Conservation (phyloP, 495 filamentous ascomycete genomes). For the Penicillium macrosclerotiorum region DNA sequence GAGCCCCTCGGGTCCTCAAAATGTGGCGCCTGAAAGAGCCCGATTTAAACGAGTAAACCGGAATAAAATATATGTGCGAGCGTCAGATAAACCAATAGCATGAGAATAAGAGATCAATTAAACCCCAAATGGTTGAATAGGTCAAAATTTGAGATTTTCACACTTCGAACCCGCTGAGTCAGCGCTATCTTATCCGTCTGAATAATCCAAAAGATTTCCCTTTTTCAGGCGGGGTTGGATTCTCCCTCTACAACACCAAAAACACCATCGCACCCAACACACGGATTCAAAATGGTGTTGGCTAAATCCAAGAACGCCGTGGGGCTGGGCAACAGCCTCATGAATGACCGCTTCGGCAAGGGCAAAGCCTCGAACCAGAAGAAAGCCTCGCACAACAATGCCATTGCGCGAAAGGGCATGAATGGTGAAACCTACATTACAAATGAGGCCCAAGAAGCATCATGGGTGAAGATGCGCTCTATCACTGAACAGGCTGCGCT, state of each 20-base stretch:
- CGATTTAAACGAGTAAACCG: too few relatives aligned
- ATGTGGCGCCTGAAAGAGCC: conserved; percentile 2
- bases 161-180: conserved; percentile 15
- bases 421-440: conserved; percentile 49
- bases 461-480: conserved; percentile 85
- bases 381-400: conserved; percentile 63
- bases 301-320: conserved; percentile 94
- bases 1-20: conserved; percentile 26
- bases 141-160: conserved; percentile 2
- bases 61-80: too few relatives aligned
- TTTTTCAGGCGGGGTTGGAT: conserved; percentile 30
- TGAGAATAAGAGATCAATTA: neutral
- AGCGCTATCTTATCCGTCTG: conserved; percentile 36
- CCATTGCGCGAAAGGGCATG: conserved; percentile 41
- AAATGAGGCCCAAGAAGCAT: conserved; percentile 45
- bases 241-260: conserved; percentile 13
- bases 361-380: conserved; percentile 74
- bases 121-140: too few relatives aligned
- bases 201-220: conserved; percentile 34
- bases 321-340: conserved; percentile 86
- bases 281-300: conserved; percentile 69
- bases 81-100: too few relatives aligned
- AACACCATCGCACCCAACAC: conserved; percentile 3
- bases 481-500: conserved; percentile 96
- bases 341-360: conserved; percentile 92